phyloP scores from a whole-genome alignment of 345 rosid species.

The Litchi chinensis region DNA sequence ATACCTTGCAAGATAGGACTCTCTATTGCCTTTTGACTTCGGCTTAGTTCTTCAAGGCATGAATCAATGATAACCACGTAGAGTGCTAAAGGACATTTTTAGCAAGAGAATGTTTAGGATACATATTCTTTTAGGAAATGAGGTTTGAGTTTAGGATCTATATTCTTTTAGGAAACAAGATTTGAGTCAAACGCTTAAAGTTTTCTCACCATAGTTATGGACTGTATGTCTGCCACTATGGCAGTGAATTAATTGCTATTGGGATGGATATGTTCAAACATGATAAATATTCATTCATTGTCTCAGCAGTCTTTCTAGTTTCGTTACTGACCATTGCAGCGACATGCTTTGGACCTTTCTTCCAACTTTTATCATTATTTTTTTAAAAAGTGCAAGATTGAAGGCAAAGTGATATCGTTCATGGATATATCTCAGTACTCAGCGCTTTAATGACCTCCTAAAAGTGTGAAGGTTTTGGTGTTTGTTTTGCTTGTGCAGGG shows the following conservation, averaged over 20 bases:
- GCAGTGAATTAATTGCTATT: slow-evolving; percentile 9
- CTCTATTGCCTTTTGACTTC: neutral
- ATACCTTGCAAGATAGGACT: neutral
- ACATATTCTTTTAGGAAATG: neutral
- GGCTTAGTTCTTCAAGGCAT: neutral
- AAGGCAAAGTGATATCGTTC: neutral
- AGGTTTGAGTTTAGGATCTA: too few species aligned
- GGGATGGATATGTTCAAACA: slow-evolving; percentile 16
- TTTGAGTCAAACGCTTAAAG: neutral
- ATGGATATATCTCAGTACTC: neutral
- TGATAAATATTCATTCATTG: neutral
- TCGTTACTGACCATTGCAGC: slow-evolving; percentile 6
- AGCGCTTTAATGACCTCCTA: neutral
- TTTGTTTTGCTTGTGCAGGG: slow-evolving; percentile 52
- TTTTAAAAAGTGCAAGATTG: neutral
- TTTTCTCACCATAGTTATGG: neutral
- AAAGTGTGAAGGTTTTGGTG: neutral
- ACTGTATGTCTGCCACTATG: neutral
- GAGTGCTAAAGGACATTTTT: neutral
- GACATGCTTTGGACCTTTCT: neutral
- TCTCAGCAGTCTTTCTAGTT: slow-evolving; percentile 4
- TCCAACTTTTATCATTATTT: too few species aligned
- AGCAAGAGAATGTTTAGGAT: neutral
- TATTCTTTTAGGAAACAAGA: too few species aligned
- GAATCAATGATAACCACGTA: neutral